phyloP scores from a whole-genome alignment of 495 filamentous ascomycete species.

The Trichoderma virens region DNA sequence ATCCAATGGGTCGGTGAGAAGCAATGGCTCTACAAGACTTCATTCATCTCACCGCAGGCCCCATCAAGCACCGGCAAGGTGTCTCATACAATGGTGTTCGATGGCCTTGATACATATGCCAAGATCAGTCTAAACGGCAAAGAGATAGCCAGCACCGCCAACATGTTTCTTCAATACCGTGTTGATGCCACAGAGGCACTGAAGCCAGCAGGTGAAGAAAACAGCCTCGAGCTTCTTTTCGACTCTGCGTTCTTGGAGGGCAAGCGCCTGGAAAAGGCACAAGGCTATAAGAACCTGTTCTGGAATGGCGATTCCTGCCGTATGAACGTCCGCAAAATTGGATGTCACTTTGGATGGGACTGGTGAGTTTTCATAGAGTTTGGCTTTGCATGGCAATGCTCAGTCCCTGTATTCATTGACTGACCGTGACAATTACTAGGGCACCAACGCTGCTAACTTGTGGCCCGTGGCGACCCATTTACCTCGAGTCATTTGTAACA shows the following conservation, averaged over 20 bases:
- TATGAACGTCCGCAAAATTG: conserved; percentile 55
- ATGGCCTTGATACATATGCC: conserved; percentile 60
- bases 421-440: conserved; percentile 57
- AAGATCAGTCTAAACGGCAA: conserved; percentile 50
- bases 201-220: conserved; percentile 23
- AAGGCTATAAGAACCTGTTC: conserved; percentile 28
- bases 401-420: neutral
- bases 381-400: neutral
- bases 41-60: conserved; percentile 32
- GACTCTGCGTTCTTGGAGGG: conserved; percentile 29
- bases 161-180: conserved; percentile 52
- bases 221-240: conserved; percentile 28
- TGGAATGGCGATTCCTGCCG: conserved; percentile 53
- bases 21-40: conserved; percentile 52
- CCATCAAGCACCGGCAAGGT: conserved; percentile 27
- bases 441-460: conserved; percentile 64
- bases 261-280: conserved; percentile 25
- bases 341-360: conserved; percentile 81
- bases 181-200: conserved; percentile 34
- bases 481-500: conserved; percentile 46
- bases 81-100: conserved; percentile 46
- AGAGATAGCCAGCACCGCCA: conserved; percentile 47
- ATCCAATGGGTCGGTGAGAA: conserved; percentile 63
- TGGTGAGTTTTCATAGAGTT: conserved; percentile 35
- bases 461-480: conserved; percentile 63